A percentile compares a stretch with the other conserved stretches of the same genome.
Evolutionary conservation across 78 protist genomes (phyloP).

Genomic region (Dictyostelium purpureum): DNA sequence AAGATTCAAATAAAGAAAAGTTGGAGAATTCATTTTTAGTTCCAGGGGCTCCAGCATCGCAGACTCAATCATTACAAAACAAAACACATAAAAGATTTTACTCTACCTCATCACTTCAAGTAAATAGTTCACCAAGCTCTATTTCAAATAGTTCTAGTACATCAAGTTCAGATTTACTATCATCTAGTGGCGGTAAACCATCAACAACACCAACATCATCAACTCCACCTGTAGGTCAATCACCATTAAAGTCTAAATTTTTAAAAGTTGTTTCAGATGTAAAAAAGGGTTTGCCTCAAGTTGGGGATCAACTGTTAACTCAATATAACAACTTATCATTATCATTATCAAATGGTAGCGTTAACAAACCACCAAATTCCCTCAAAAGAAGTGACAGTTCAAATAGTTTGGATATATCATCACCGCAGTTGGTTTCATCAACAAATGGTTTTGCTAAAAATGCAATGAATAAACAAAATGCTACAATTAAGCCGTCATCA

Average conservation of each 20-base stretch:
- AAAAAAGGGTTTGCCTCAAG: constrained; percentile 37
- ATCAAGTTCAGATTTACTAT: not conserved
- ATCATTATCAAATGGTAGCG: not conserved
- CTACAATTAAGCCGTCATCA: not conserved
- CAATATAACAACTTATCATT: not conserved
- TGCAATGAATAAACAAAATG: not conserved
- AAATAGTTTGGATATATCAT: not conserved
- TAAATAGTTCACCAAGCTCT: not conserved
- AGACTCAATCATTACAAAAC: not conserved
- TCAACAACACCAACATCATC: not conserved
- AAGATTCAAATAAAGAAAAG: too few species aligned
- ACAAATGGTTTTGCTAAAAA: too few species aligned
- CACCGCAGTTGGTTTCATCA: too few species aligned
- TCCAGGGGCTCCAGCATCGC: not conserved
- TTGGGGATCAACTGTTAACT: constrained; percentile 16
- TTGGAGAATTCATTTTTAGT: too few species aligned
- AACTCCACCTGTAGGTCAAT: not conserved
- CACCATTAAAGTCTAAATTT: constrained; percentile 49
- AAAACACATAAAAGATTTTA: constrained; percentile 13
- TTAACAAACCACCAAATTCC: not conserved
- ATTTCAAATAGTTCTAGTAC: not conserved
- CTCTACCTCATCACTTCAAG: not conserved
- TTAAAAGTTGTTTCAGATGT: constrained; percentile 41
- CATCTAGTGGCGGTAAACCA: not conserved
- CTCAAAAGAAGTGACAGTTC: not conserved